Conservation (phyloP, 352 stramenopile genomes). For the Globisporangium heterothallicum region DNA sequence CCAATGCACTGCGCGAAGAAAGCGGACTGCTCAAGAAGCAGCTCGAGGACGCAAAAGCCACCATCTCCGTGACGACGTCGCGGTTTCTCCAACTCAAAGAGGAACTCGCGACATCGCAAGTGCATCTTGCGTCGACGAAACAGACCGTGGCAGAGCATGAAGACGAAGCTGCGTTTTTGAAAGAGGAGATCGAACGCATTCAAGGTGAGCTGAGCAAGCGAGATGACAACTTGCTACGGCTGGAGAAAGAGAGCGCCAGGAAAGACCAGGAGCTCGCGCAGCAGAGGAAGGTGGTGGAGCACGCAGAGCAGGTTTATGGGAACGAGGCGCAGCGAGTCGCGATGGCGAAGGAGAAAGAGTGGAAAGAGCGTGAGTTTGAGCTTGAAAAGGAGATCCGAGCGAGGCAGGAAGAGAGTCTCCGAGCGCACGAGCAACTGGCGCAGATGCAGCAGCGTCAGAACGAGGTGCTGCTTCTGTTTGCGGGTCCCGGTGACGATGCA, state of each 20-base stretch:
- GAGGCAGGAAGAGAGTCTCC: slow-evolving; percentile 15
- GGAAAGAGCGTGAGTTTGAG: slow-evolving; percentile 22
- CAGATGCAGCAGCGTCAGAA: slow-evolving; percentile 26
- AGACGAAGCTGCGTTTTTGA: slow-evolving; percentile 28
- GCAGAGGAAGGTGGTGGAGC: slow-evolving; percentile 15
- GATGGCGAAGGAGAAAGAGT: slow-evolving; percentile 22
- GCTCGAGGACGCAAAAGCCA: slow-evolving; percentile 30
- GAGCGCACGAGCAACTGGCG: slow-evolving; percentile 13
- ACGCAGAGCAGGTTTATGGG: slow-evolving; percentile 16
- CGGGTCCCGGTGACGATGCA: slow-evolving; percentile 1
- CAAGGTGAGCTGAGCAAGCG: slow-evolving; percentile 25
- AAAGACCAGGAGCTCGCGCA: slow-evolving; percentile 16
- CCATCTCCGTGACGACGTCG: slow-evolving; percentile 29
- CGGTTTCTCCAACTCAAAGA: slow-evolving; percentile 62
- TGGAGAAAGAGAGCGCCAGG: slow-evolving; percentile 16
- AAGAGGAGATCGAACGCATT: slow-evolving; percentile 36
- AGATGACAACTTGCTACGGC: slow-evolving; percentile 22
- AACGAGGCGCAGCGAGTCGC: slow-evolving; percentile 18
- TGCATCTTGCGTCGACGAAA: slow-evolving; percentile 32
- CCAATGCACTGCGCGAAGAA: slow-evolving; percentile 49
- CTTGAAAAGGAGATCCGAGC: slow-evolving; percentile 21
- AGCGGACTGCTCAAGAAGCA: slow-evolving; percentile 29
- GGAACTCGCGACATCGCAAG: slow-evolving; percentile 42
- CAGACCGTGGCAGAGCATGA: slow-evolving; percentile 29
- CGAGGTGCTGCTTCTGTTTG: slow-evolving; percentile 33